Base-by-base conservation (phyloP, 2,329 filamentous ascomycete species). In the Pseudogymnoascus sp. region DNA sequence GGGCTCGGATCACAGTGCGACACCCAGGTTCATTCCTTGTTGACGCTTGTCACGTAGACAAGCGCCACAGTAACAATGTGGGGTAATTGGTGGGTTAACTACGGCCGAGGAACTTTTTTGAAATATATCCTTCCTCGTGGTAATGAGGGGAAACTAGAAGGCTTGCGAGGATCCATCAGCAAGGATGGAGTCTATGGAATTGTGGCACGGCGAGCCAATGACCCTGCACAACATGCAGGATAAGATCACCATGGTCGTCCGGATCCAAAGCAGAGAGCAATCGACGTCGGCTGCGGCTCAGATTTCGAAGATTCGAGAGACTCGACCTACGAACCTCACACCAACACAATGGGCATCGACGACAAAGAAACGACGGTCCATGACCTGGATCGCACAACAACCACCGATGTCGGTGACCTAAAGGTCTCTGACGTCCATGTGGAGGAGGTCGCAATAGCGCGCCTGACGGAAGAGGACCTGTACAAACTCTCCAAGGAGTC, bases 381-480 rank as follows among this genome's bases (percentile, higher is more conserved):
- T 32, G 47, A 54, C 43, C 28, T 64, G 25, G 59, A 34, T 34
- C 59, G 63, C 5, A 63, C 63, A 22, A 63, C 63, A 50, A 60
- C 47, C 57, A 67, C 70, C 57, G 66, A 70, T 62, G 64, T 70
- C 39, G 67, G 65, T 18, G 68, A 73, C 59, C 69, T 69, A 25
- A 69, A 73, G 16, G 70, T 71, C 63, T 64, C 67, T 22, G 70
- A 70, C 22, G 65, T 70, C 59, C 70, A 75, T 61, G 68, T 77
- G 4, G 77, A 79, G 60, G 77, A 79, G 64, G 70, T 78, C 2
- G 73, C 73, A 22, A 73, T 78, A 30, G 75, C 75, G 16, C 73
- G 75, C 14, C 71, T 79, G 28, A 76, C 76, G 0, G 77, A 79
- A 30, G 77, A 79, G 9, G 75, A 79, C 63, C 62, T 79, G 14